A percentile compares a stretch with the other conserved stretches of the same genome.
These are phyloP conservation scores for Toxicodendron radicans DNA, from an alignment of 345 rosid genomes.

Conservation along the genomic window DNA sequence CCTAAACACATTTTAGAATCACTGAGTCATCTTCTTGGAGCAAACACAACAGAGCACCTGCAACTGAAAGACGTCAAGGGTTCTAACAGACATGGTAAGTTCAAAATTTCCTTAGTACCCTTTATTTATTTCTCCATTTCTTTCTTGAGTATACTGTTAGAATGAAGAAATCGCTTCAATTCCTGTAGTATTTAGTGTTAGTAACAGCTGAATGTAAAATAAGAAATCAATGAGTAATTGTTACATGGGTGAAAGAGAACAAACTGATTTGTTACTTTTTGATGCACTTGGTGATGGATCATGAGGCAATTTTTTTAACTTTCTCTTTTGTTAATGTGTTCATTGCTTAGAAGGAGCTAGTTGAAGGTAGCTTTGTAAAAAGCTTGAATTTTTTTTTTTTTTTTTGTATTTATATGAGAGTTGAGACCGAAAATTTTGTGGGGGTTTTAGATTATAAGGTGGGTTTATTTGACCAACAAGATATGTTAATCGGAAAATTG, in stretches of 20 bases:
- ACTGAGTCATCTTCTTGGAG: not conserved
- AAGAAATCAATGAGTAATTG: not conserved
- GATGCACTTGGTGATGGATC: not conserved
- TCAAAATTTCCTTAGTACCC: not conserved
- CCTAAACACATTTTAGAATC: not conserved
- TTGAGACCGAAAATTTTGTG: not conserved
- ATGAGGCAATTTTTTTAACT: not conserved
- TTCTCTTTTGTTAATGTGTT: not conserved
- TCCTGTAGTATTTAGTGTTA: not conserved
- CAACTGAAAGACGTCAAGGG: not conserved
- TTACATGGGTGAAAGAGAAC: not conserved
- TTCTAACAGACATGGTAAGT: constrained; percentile 12
- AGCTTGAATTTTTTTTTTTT: not conserved
- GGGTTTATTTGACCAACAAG: not conserved
- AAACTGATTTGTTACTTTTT: not conserved
- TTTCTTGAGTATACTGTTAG: not conserved
- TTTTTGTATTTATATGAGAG: not conserved
- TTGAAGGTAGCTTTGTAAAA: not conserved
- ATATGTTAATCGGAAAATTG: too few species aligned
- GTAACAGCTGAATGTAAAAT: not conserved
- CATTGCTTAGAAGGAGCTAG: not conserved
- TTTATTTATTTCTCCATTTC: not conserved
- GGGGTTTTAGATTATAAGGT: not conserved
- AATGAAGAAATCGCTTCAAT: too few species aligned
- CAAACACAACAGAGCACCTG: not conserved